Percentiles rank a stretch among this genome's conserved stretches.
Conservation (phyloP, 1,284 basidiomycete genomes). For the Quambalaria eucalypti region DNA sequence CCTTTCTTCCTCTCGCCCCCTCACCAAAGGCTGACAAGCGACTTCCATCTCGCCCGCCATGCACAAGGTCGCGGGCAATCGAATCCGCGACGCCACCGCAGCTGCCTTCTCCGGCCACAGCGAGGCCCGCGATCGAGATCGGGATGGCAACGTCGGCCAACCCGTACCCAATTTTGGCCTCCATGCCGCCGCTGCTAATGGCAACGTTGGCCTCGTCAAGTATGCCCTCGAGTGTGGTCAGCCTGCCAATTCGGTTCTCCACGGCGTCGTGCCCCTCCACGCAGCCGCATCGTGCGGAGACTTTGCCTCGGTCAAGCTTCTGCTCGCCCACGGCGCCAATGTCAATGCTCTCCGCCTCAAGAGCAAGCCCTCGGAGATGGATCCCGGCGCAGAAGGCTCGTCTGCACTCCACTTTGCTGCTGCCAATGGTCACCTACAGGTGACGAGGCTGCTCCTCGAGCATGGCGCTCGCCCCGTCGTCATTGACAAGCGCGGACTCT, state of each 20-base stretch:
- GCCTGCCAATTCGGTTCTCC: conserved; percentile 26
- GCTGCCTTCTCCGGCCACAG: too few relatives aligned
- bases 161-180: too few relatives aligned
- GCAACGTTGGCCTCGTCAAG: conserved; percentile 40
- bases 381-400: conserved; percentile 35
- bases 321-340: conserved; percentile 39
- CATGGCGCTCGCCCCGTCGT: conserved; percentile 31
- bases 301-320: conserved; percentile 26
- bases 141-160: conserved; percentile 10
- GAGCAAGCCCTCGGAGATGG: background rate
- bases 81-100: too few relatives aligned
- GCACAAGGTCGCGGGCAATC: too few relatives aligned
- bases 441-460: conserved; percentile 33
- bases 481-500: conserved; percentile 25
- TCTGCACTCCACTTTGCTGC: conserved; percentile 44
- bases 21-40: too few relatives aligned
- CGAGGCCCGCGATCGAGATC: too few relatives aligned
- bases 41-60: too few relatives aligned
- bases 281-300: conserved; percentile 37
- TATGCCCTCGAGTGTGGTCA: conserved; percentile 42
- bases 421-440: conserved; percentile 35
- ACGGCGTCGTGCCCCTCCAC: conserved; percentile 41
- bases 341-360: conserved; percentile 24
- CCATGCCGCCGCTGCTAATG: conserved; percentile 34
- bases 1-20: too few relatives aligned